phyloP scores from a whole-genome alignment of 768 basidiomycete genomes.

The Boletus reticulatus region DNA sequence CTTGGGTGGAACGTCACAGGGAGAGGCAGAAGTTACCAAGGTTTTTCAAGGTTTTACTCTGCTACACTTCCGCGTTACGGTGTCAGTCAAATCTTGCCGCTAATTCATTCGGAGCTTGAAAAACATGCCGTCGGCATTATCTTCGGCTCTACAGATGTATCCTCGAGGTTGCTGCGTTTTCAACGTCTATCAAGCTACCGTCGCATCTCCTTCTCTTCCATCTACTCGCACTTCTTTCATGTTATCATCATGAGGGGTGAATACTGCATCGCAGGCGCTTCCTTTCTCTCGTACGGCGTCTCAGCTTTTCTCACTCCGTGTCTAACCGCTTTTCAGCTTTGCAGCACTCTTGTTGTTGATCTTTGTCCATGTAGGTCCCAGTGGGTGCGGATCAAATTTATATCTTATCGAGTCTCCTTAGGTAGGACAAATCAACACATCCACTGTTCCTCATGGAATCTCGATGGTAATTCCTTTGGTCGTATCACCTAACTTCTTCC shows the following conservation, averaged over 20 bases:
- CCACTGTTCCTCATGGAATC: constrained; percentile 65
- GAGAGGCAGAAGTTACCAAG: constrained; percentile 2
- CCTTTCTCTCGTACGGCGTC: constrained; percentile 64
- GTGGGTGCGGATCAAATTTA: constrained; percentile 10
- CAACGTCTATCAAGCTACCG: constrained; percentile 13
- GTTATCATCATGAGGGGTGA: constrained; percentile 61
- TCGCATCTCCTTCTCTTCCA: constrained; percentile 15
- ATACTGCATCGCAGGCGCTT: constrained; percentile 69
- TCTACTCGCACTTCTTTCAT: constrained; percentile 19
- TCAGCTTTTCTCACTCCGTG: constrained; percentile 1
- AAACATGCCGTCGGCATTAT: constrained; percentile 6
- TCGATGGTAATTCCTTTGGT: constrained; percentile 55
- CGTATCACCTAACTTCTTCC: not conserved
- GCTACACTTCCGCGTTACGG: constrained; percentile 4
- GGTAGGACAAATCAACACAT: constrained; percentile 83
- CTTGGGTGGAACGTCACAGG: not conserved
- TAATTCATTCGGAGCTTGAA: constrained; percentile 17
- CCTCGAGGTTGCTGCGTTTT: constrained; percentile 24
- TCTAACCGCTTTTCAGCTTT: constrained; percentile 18
- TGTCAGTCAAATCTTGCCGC: not conserved
- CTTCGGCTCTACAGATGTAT: constrained; percentile 16
- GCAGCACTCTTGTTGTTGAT: constrained; percentile 60
- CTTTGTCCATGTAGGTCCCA: constrained; percentile 69
- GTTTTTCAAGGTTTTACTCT: constrained; percentile 12
- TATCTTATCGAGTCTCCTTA: constrained; percentile 33